A percentile compares a stretch with the other conserved stretches of the same genome.
Conservation (phyloP, 768 basidiomycete species). For the Podaxis sp. region DNA sequence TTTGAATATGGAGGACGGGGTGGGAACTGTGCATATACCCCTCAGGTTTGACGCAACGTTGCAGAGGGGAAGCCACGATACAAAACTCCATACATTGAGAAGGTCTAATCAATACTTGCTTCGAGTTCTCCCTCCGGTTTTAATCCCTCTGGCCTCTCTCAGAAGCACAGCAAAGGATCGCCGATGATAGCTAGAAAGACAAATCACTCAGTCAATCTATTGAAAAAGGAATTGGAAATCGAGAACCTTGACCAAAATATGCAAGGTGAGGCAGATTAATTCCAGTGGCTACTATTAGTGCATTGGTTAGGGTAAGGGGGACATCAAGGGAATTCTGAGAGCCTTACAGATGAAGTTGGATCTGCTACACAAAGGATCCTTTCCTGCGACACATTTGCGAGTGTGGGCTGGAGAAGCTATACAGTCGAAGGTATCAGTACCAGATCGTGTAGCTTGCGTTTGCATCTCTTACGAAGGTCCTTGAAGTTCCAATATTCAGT, state of each 20-base stretch:
- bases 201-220: background rate
- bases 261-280: conserved; percentile 41
- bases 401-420: conserved; percentile 31
- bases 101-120: background rate
- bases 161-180: background rate
- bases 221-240: background rate
- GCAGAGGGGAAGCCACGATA: too few species aligned
- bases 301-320: background rate
- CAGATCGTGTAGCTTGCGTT: too few species aligned
- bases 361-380: conserved; percentile 43
- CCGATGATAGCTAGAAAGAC: background rate
- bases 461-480: conserved; percentile 27
- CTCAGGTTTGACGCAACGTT: too few species aligned
- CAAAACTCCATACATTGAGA: too few species aligned
- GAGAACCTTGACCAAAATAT: conserved; percentile 42
- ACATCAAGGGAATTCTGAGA: background rate
- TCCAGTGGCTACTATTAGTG: conserved; percentile 37
- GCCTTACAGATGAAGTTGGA: conserved; percentile 33
- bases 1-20: too few species aligned
- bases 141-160: background rate
- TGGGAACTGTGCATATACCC: too few species aligned
- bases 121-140: too few species aligned
- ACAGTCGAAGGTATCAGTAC: background rate
- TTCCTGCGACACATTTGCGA: conserved; percentile 37
- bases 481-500: conserved; percentile 43